These are phyloP conservation scores for Penicillium paxilli DNA, from an alignment of 495 filamentous ascomycete species.

Conservation along the genomic window DNA sequence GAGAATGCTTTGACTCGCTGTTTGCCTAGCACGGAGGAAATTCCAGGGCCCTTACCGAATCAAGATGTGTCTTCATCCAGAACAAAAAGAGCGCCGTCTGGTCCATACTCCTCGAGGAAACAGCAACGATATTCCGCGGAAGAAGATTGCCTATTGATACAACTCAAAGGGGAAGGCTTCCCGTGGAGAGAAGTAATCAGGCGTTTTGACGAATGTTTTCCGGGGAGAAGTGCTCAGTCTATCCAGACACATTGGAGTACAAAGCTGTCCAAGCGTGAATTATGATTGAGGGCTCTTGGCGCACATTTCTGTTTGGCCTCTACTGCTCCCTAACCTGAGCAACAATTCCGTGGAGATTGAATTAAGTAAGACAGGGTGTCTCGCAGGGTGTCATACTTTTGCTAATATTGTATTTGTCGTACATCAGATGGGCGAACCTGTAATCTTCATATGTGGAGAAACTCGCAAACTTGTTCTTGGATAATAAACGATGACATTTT, in stretches of 20 bases:
- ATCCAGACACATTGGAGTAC: slow-evolving; percentile 10
- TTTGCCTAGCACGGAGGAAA: not conserved
- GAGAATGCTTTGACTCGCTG: slow-evolving; percentile 12
- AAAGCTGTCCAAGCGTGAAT: not conserved
- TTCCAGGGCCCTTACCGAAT: not conserved
- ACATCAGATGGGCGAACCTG: not conserved
- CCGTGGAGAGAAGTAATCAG: slow-evolving; percentile 8
- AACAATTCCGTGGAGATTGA: not conserved
- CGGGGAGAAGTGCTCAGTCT: slow-evolving; percentile 6
- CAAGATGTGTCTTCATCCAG: not conserved
- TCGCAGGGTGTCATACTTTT: not conserved
- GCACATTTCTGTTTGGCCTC: not conserved
- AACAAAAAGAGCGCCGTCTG: not conserved
- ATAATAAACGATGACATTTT: not conserved
- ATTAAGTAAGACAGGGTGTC: not conserved
- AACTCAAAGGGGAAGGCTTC: slow-evolving; percentile 9
- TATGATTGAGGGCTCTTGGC: not conserved
- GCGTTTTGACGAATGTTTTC: slow-evolving; percentile 7
- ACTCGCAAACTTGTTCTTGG: not conserved
- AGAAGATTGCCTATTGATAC: slow-evolving; percentile 5
- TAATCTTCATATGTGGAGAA: not conserved
- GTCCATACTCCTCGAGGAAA: slow-evolving; percentile 4
- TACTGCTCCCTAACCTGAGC: not conserved
- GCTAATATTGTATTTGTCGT: not conserved
- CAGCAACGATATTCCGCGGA: not conserved